A percentile compares a stretch with the other conserved stretches of the same genome.
Conservation (phyloP, 139 green algal genomes). For the Gonium pectorale region DNA sequence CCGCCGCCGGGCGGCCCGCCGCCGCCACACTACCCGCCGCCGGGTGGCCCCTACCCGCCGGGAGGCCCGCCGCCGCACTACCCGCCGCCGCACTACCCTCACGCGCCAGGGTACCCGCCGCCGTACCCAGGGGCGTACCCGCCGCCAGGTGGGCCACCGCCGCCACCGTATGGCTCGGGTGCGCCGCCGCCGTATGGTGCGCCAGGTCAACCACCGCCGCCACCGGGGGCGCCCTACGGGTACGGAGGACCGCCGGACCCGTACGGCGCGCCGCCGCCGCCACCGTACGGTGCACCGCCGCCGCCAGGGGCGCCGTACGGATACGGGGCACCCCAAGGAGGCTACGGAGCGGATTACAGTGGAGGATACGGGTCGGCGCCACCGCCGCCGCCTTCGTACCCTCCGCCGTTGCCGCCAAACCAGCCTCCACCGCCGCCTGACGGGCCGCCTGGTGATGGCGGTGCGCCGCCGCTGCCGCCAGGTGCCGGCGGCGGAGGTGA, state of each 20-base stretch:
- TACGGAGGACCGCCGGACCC: background rate
- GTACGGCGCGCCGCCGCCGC: background rate
- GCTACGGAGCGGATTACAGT: background rate
- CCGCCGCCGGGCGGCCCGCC: conserved; percentile 23
- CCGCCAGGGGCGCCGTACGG: conserved; percentile 17
- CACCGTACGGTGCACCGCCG: background rate
- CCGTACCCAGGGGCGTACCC: background rate
- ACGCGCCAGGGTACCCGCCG: background rate
- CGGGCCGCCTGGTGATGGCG: background rate
- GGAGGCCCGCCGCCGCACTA: conserved; percentile 39
- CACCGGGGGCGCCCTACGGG: conserved; percentile 11
- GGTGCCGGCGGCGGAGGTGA: background rate
- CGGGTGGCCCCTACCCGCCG: conserved; percentile 32
- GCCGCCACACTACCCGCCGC: conserved; percentile 12
- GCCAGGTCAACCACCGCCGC: background rate
- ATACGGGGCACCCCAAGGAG: background rate
- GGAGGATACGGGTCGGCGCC: background rate
- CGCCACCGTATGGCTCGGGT: conserved; percentile 10
- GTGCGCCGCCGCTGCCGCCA: background rate
- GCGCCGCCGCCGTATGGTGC: conserved; percentile 30
- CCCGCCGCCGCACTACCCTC: background rate
- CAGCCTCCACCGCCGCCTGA: background rate
- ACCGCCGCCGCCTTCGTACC: conserved; percentile 6
- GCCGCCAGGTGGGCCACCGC: conserved; percentile 14
- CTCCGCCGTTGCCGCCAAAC: no score